Evolutionary conservation across 768 basidiomycete genomes (phyloP).

Genomic region (Boletus insuetus): DNA sequence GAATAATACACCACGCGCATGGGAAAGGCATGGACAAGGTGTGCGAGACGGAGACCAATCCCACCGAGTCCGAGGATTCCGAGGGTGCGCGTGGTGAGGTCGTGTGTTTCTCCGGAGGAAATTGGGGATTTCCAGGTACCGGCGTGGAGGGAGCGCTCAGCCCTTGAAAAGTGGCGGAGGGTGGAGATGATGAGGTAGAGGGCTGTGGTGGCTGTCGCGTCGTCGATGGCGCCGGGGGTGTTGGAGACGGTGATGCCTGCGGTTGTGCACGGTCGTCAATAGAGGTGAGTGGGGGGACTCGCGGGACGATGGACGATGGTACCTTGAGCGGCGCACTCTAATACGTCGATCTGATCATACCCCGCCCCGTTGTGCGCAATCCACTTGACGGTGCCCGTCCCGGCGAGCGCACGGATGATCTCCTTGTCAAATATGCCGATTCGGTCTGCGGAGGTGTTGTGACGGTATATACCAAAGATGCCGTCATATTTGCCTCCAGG

Average conservation of each 20-base stretch:
- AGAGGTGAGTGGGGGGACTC: too few species aligned
- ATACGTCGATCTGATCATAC: constrained; percentile 84
- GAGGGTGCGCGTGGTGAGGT: constrained; percentile 65
- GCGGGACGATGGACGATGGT: neutral
- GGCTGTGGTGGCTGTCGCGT: constrained; percentile 86
- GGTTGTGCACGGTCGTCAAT: too few species aligned
- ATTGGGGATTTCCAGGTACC: constrained; percentile 60
- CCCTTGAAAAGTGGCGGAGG: constrained; percentile 66
- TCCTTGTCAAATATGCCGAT: constrained; percentile 83
- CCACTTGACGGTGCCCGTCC: constrained; percentile 59
- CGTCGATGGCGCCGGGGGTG: constrained; percentile 86
- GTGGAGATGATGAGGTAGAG: constrained; percentile 79
- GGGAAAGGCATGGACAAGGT: constrained; percentile 75
- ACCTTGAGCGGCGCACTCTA: constrained; percentile 71
- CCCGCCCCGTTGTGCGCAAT: constrained; percentile 93
- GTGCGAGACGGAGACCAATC: constrained; percentile 67
- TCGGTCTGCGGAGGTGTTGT: constrained; percentile 59
- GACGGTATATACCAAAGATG: constrained; percentile 74
- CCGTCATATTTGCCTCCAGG: constrained; percentile 72
- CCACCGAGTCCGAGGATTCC: constrained; percentile 77
- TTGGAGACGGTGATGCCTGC: constrained; percentile 72
- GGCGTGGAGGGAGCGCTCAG: constrained; percentile 51
- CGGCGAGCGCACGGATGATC: constrained; percentile 65
- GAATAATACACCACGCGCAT: constrained; percentile 88
- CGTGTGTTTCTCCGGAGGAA: constrained; percentile 49